Evolutionary conservation across 352 stramenopile genomes (phyloP).

Genomic region (Aphanomyces astaci): DNA sequence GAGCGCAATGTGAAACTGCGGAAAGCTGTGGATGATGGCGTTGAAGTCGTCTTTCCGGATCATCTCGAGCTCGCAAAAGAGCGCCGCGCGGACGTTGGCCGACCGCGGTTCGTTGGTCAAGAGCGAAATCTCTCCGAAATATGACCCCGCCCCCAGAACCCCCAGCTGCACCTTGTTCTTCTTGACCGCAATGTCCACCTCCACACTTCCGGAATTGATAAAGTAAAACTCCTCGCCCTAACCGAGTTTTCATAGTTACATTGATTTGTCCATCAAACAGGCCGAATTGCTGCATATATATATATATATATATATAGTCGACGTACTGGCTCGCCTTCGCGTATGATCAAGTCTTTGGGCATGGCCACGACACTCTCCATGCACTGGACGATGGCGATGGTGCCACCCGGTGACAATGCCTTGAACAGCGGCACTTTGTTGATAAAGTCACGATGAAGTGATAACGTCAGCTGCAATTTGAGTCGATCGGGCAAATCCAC

Average conservation of each 20-base stretch:
- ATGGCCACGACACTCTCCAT: conserved; percentile 53
- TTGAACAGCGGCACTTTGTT: conserved; percentile 65
- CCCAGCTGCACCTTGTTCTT: conserved; percentile 36
- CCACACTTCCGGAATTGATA: conserved; percentile 56
- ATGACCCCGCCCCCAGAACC: conserved; percentile 61
- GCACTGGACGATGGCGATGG: conserved; percentile 68
- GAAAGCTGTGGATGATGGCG: conserved; percentile 51
- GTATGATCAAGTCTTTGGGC: conserved; percentile 59
- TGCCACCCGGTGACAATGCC: conserved; percentile 53
- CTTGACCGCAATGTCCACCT: conserved; percentile 23
- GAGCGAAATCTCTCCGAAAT: conserved; percentile 65
- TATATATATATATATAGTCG: neutral
- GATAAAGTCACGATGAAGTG: conserved; percentile 60
- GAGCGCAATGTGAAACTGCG: conserved; percentile 56
- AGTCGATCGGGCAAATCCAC: conserved; percentile 60
- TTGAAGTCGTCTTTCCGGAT: conserved; percentile 51
- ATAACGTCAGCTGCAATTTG: conserved; percentile 57
- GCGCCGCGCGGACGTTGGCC: conserved; percentile 53
- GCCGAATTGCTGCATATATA: neutral
- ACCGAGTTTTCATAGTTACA: neutral
- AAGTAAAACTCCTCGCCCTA: conserved; percentile 64
- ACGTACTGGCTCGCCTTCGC: conserved; percentile 42
- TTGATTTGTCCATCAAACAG: neutral
- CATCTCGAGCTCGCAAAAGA: conserved; percentile 57
- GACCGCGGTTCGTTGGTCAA: conserved; percentile 44